phyloP scores from a whole-genome alignment of 2,329 filamentous ascomycete species.

The Fusarium pseudograminearum region DNA sequence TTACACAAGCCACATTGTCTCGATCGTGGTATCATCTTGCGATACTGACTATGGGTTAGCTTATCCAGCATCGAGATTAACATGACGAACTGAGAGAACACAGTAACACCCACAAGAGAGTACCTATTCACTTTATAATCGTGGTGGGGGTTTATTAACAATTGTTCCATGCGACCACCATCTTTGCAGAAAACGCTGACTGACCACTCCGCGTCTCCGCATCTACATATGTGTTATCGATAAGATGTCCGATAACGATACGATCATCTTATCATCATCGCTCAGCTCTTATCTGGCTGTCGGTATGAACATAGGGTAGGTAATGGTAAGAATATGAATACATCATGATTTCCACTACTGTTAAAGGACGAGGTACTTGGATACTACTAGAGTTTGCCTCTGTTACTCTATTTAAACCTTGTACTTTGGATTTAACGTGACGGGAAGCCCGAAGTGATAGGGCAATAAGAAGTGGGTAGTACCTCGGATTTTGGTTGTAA shows the following conservation, averaged over 20 bases:
- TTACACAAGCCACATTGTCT: not conserved
- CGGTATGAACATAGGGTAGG: not conserved
- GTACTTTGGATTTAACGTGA: fast-evolving
- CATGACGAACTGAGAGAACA: not conserved
- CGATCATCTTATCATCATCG: not conserved
- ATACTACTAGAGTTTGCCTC: too few species aligned
- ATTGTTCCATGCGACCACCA: not conserved
- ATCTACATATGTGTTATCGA: fast-evolving
- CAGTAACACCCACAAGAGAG: not conserved
- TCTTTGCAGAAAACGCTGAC: not conserved
- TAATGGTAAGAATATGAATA: too few species aligned
- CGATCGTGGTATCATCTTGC: not conserved
- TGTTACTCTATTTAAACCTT: too few species aligned
- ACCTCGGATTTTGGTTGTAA: too few species aligned
- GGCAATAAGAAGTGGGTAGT: too few species aligned
- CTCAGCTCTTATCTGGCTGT: not conserved
- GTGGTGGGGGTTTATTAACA: not conserved
- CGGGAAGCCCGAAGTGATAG: too few species aligned
- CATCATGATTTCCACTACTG: fast-evolving
- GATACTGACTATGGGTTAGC: not conserved
- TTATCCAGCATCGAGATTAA: not conserved
- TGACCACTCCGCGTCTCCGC: not conserved
- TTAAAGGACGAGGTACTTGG: fast-evolving
- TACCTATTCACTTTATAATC: not conserved
- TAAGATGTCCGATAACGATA: not conserved